These are phyloP conservation scores for Trypanosoma caninum DNA, from an alignment of 208 protist species.

Conservation along the genomic window DNA sequence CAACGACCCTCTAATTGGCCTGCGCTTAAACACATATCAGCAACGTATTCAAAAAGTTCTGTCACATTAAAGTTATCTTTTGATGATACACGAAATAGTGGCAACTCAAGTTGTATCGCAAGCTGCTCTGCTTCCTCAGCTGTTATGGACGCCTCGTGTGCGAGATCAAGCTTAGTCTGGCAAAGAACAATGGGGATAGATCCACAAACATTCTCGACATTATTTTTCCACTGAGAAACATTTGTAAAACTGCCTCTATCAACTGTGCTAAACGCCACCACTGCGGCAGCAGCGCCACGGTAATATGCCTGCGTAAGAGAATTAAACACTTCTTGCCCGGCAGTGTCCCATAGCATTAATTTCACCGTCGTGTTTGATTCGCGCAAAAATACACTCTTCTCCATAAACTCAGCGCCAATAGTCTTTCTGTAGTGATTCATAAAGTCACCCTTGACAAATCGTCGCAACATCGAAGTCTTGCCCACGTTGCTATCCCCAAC, in stretches of 20 bases:
- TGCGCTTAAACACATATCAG: conserved; percentile 50
- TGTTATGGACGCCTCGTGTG: conserved; percentile 73
- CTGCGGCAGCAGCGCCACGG: conserved; percentile 77
- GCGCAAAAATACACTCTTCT: conserved; percentile 84
- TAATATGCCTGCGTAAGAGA: conserved; percentile 93
- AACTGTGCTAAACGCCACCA: conserved; percentile 90
- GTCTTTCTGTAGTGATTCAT: conserved; percentile 91
- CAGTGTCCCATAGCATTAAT: conserved; percentile 95
- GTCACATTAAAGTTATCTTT: conserved; percentile 94
- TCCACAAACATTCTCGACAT: conserved; percentile 81
- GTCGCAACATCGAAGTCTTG: conserved; percentile 92
- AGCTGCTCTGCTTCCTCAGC: conserved; percentile 86
- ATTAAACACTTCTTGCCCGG: conserved; percentile 93
- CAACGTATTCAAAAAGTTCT: conserved; percentile 84
- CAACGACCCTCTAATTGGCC: not conserved
- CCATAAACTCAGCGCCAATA: conserved; percentile 91
- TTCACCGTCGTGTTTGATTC: conserved; percentile 61
- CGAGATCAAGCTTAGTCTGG: conserved; percentile 94
- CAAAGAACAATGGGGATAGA: conserved; percentile 90
- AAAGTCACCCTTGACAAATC: conserved; percentile 91
- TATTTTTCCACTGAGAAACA: conserved; percentile 82
- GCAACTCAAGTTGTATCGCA: conserved; percentile 70
- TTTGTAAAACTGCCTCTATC: conserved; percentile 87
- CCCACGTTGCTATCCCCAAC: conserved; percentile 94
- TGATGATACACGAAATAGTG: conserved; percentile 89